A percentile compares a stretch with the other conserved stretches of the same genome.
These are phyloP conservation scores for Spergularia marina DNA, from an alignment of 148 eudicot genomes.

Conservation along the genomic window DNA sequence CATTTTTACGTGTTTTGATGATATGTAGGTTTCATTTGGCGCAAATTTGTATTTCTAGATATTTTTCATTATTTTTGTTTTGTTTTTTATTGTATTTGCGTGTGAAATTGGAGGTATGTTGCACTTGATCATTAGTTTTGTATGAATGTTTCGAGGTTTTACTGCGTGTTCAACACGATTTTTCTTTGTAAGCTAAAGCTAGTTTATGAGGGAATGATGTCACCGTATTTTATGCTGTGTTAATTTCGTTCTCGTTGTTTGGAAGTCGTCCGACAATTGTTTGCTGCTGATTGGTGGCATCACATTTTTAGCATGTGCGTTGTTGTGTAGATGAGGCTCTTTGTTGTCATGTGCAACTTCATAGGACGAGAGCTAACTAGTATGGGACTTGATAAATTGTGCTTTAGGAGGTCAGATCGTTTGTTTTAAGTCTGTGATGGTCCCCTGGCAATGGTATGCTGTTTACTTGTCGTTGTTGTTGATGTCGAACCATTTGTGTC, in stretches of 20 bases:
- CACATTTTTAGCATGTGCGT: not conserved
- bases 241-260: too few relatives aligned
- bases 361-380: not conserved
- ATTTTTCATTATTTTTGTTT: not conserved
- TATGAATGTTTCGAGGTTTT: too few relatives aligned
- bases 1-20: not conserved
- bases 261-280: too few relatives aligned
- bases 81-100: not conserved
- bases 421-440: not conserved
- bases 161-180: too few relatives aligned
- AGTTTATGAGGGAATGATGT: not conserved
- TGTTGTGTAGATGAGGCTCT: not conserved
- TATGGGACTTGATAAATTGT: not conserved
- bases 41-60: not conserved
- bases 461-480: not conserved
- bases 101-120: not conserved
- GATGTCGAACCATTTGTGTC: not conserved
- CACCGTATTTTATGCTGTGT: too few relatives aligned
- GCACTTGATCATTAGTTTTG: not conserved
- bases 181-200: not conserved
- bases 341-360: not conserved
- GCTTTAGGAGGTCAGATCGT: not conserved
- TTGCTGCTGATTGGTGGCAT: too few relatives aligned
- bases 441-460: not conserved
- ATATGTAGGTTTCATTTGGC: not conserved